Percentiles rank a stretch among this genome's conserved stretches.
These are phyloP conservation scores for Hortiboletus campestris DNA, from an alignment of 768 basidiomycete species.

Conservation along the genomic window DNA sequence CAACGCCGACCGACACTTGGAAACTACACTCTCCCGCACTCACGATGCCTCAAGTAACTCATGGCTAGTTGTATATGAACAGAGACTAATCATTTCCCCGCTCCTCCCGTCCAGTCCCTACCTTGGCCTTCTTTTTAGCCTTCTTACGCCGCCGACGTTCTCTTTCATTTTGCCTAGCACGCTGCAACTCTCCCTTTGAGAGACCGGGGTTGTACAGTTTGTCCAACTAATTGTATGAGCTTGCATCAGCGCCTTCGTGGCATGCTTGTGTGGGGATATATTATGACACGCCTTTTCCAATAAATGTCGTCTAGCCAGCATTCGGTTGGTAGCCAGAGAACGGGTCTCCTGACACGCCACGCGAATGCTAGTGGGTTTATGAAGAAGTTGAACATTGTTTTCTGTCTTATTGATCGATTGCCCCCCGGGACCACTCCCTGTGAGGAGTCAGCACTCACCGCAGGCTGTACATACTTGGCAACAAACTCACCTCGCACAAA, in stretches of 20 bases:
- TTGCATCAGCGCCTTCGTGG: conserved; percentile 19
- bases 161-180: conserved; percentile 73
- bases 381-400: conserved; percentile 86
- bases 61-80: background rate
- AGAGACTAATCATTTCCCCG: conserved; percentile 11
- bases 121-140: conserved; percentile 61
- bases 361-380: conserved; percentile 85
- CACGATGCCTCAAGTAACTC: background rate
- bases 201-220: conserved; percentile 70
- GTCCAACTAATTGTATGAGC: conserved; percentile 54
- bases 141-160: conserved; percentile 77
- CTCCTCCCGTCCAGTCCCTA: conserved; percentile 25
- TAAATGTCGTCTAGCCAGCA: conserved; percentile 68
- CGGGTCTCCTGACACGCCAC: conserved; percentile 89
- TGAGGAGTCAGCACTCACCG: conserved; percentile 6
- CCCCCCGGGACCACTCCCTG: conserved; percentile 92
- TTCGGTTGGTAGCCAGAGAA: conserved; percentile 76
- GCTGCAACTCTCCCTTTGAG: conserved; percentile 64
- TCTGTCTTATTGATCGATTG: conserved; percentile 96
- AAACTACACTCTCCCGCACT: background rate
- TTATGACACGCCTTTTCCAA: conserved; percentile 67
- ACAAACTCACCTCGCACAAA: conserved; percentile 76
- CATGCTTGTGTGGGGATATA: conserved; percentile 17
- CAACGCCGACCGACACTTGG: background rate
- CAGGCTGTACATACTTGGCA: background rate